Percentiles rank a stretch among this genome's conserved stretches.
Evolutionary conservation across 306 rosid species (phyloP).

Genomic region (Medicago lupulina): DNA sequence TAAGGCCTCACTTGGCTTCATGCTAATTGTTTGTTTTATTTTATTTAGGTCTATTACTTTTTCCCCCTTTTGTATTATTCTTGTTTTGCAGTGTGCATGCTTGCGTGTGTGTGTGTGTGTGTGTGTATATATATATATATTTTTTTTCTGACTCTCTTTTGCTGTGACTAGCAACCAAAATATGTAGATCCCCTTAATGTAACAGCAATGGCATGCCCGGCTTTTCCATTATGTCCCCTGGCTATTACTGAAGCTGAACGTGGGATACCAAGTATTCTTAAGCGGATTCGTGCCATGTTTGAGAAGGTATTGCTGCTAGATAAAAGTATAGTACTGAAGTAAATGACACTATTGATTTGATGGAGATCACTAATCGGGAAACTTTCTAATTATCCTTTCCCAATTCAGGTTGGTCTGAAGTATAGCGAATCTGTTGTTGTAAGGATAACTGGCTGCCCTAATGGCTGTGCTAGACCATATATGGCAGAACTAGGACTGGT

Average conservation of each 20-base stretch:
- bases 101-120: too few species aligned
- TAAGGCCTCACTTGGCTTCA: conserved; percentile 16
- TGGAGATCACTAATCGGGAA: conserved; percentile 31
- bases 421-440: conserved; percentile 87
- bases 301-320: conserved; percentile 70
- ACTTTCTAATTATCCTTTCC: conserved; percentile 17
- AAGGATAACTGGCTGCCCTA: conserved; percentile 95
- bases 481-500: conserved; percentile 99
- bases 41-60: background rate
- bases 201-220: conserved; percentile 99
- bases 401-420: conserved; percentile 87
- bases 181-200: conserved; percentile 89
- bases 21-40: conserved; percentile 10
- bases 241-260: conserved; percentile 99
- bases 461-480: conserved; percentile 96
- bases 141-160: conserved; percentile 42
- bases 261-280: conserved; percentile 87
- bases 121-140: too few species aligned
- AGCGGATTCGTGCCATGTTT: conserved; percentile 87
- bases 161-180: conserved; percentile 72
- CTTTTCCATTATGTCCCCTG: conserved; percentile 94
- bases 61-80: background rate
- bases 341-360: conserved; percentile 9
- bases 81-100: conserved; percentile 9
- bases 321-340: conserved; percentile 12